A percentile compares a stretch with the other conserved stretches of the same genome.
Conservation (phyloP, 805 yeast genomes). For the Suhomyces sp. region DNA sequence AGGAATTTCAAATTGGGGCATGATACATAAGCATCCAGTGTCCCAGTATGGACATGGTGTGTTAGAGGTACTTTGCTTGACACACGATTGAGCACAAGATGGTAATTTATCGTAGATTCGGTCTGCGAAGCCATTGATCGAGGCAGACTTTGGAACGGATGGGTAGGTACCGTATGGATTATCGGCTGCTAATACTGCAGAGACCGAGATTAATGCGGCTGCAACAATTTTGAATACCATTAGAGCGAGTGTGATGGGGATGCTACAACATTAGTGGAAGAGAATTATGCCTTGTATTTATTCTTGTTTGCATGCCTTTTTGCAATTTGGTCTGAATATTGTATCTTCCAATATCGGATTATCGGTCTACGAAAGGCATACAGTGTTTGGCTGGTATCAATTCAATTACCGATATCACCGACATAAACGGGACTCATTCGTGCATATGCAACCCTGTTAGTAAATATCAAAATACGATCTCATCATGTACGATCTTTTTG, state of each 20-base stretch:
- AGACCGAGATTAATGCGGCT: background rate
- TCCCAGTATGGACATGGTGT: conserved; percentile 56
- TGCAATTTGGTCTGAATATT: background rate
- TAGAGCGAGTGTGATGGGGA: background rate
- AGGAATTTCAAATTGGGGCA: conserved; percentile 44
- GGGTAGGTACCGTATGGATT: conserved; percentile 39
- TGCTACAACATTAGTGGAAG: background rate
- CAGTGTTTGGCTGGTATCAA: background rate
- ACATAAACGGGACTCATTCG: background rate
- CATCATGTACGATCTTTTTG: background rate
- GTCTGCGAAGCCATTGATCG: conserved; percentile 48
- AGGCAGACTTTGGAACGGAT: conserved; percentile 44
- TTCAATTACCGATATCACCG: background rate
- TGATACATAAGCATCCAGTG: conserved; percentile 48
- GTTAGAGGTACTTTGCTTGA: conserved; percentile 29
- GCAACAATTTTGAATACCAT: background rate
- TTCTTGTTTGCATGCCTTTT: background rate
- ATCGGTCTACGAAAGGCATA: background rate
- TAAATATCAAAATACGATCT: background rate
- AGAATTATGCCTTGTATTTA: background rate
- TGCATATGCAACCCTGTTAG: background rate
- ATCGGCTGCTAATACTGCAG: conserved; percentile 1
- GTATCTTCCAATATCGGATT: background rate
- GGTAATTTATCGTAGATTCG: conserved; percentile 13
- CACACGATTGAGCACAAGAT: conserved; percentile 42